Conservation (phyloP, 2,329 filamentous ascomycete genomes). For the Fusarium pseudoanthophilum region DNA sequence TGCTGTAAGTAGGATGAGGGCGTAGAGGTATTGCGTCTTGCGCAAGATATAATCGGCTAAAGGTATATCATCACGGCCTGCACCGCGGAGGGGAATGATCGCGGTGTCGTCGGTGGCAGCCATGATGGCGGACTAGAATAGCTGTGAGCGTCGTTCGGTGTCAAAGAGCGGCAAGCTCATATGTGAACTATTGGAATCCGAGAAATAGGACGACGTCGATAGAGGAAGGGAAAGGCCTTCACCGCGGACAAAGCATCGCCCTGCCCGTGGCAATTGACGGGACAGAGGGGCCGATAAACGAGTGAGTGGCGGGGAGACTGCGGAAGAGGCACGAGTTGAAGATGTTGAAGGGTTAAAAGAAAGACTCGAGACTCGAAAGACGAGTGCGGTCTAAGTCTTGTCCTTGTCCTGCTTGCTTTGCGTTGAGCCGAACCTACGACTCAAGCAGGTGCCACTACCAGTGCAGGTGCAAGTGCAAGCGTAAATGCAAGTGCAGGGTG, state of each 20-base stretch:
- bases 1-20: slow-evolving; percentile 61
- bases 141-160: slow-evolving; percentile 40
- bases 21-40: slow-evolving; percentile 62
- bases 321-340: slow-evolving; percentile 42
- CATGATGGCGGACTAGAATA: slow-evolving; percentile 50
- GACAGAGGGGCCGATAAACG: slow-evolving; percentile 36
- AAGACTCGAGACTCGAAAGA: slow-evolving; percentile 44
- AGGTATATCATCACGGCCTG: slow-evolving; percentile 39
- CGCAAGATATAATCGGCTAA: slow-evolving; percentile 57
- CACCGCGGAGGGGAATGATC: slow-evolving; percentile 42
- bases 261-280: slow-evolving; percentile 51
- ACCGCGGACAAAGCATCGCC: slow-evolving; percentile 54
- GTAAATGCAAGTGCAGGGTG: slow-evolving; percentile 32
- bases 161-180: slow-evolving; percentile 40
- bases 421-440: slow-evolving; percentile 37
- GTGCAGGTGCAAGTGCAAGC: slow-evolving; percentile 32
- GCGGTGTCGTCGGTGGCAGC: slow-evolving; percentile 48
- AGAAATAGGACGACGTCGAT: slow-evolving; percentile 27
- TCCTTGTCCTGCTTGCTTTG: slow-evolving; percentile 6
- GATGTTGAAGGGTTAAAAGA: slow-evolving; percentile 42
- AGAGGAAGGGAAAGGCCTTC: slow-evolving; percentile 43
- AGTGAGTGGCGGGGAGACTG: slow-evolving; percentile 40
- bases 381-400: slow-evolving; percentile 46
- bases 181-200: slow-evolving; percentile 32
- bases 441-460: slow-evolving; percentile 43